Base-by-base conservation (phyloP, 345 rosid species). In the Populus deltoides region DNA sequence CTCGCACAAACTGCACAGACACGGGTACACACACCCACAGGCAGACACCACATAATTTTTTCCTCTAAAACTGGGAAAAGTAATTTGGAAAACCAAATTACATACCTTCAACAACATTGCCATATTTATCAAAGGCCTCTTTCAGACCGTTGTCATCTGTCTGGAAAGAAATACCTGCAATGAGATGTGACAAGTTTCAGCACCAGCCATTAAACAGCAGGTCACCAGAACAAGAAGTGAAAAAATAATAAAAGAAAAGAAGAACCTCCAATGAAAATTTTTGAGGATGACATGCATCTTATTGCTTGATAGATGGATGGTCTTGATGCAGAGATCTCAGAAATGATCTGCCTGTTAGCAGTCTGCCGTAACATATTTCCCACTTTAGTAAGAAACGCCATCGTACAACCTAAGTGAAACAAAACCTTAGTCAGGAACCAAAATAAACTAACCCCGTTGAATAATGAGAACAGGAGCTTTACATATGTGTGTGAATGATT, bases 221-320 rank as follows among this genome's bases (percentile, higher is more conserved):
- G 20, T 0, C 65, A 49, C 4, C 2, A 24, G 16, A 18, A n/a
- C 2, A 7, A 29, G 17, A 20, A 7, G 33, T 16, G 27, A 33
- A 9, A 49, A 38, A 72, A 16, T 25, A 18, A 22, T 12, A 11
- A 15, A 43, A 1, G n/a, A 36, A 27, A 6, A 59, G 69, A 41
- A 27, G 61, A 81, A 93, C 99, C 99, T 89, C 98, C 99, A 9
- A 96, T 47, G 43, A 96, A 96, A 66, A 96, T 57, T 81, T 93
- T 93, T 11, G 97, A 88, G 59, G 88, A 79, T 39, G 98, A 96
- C 93, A 96, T 90, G 87, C 85, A 87, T 80, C 99, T 75, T 63
- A 91, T 73, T 2, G 89, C 90, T 82, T 93, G 97, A 81, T 83
- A 89, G 79, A 96, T 76, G 63, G 91, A 89, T n/a, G 92, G 94